phyloP scores from a whole-genome alignment of 2,329 filamentous ascomycete species.

The Exophiala sideris region DNA sequence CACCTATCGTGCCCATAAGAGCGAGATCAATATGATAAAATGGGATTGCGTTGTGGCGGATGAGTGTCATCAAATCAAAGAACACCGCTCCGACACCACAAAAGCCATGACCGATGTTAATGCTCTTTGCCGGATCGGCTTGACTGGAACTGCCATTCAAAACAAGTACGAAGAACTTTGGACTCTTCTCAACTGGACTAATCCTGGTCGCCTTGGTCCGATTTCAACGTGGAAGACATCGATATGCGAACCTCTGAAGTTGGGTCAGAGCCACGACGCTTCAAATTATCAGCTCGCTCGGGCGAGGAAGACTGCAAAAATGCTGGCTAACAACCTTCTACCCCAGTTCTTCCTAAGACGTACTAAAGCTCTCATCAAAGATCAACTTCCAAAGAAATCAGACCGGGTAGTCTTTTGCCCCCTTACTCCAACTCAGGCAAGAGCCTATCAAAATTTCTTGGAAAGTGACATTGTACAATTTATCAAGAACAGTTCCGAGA shows the following conservation, averaged over 20 bases:
- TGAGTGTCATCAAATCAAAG: conserved; percentile 89
- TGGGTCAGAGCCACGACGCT: conserved; percentile 90
- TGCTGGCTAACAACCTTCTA: conserved; percentile 80
- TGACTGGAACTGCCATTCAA: conserved; percentile 94
- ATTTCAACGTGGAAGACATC: conserved; percentile 72
- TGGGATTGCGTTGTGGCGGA: conserved; percentile 97
- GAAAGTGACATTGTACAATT: conserved; percentile 65
- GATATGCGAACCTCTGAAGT: conserved; percentile 74
- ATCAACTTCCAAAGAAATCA: conserved; percentile 91
- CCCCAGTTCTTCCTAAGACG: conserved; percentile 87
- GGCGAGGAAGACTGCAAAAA: conserved; percentile 76
- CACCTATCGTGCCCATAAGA: conserved; percentile 76
- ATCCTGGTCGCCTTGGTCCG: conserved; percentile 69
- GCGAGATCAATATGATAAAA: conserved; percentile 72
- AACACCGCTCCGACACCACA: conserved; percentile 70
- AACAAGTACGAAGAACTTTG: conserved; percentile 97
- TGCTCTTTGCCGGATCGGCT: conserved; percentile 82
- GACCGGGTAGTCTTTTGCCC: conserved; percentile 95
- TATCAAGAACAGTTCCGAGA: conserved; percentile 65
- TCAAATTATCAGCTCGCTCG: conserved; percentile 76
- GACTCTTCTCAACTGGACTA: conserved; percentile 95
- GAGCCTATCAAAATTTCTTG: conserved; percentile 81
- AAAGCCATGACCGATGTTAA: conserved; percentile 88
- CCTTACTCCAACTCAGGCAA: conserved; percentile 73
- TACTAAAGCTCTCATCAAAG: conserved; percentile 87